Percentiles rank a stretch among this genome's conserved stretches.
Evolutionary conservation across 2,329 filamentous ascomycete species (phyloP).

Genomic region (Cladobotryum protrusum): DNA sequence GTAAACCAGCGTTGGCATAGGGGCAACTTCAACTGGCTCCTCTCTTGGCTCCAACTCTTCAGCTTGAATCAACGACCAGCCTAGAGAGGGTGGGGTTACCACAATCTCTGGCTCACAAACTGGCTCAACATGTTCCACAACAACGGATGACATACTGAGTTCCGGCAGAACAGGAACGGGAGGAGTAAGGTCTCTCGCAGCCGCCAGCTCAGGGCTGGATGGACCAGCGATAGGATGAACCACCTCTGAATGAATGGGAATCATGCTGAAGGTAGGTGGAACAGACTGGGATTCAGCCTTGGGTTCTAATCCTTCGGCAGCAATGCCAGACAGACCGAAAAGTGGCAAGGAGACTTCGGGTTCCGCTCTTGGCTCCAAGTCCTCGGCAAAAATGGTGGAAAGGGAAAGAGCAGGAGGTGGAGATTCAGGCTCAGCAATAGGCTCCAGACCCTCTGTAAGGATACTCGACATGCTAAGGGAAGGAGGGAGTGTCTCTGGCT

Average conservation of each 20-base stretch:
- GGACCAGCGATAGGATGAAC: conserved; percentile 20
- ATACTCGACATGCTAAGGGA: conserved; percentile 27
- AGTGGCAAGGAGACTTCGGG: conserved; percentile 20
- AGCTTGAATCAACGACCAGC: conserved; percentile 19
- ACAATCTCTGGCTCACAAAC: conserved; percentile 23
- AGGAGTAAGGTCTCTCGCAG: conserved; percentile 15
- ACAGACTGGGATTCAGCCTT: conserved; percentile 15
- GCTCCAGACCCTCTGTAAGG: conserved; percentile 28
- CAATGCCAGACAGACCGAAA: conserved; percentile 27
- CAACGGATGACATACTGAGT: conserved; percentile 23
- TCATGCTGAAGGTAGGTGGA: conserved; percentile 23
- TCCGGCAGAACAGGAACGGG: conserved; percentile 10
- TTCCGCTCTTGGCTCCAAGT: conserved; percentile 22
- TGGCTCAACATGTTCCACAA: conserved; percentile 25
- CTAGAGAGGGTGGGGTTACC: conserved; percentile 13
- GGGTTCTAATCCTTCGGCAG: conserved; percentile 29
- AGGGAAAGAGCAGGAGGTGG: conserved; percentile 17
- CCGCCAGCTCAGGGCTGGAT: conserved; percentile 2
- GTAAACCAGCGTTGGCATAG: conserved; percentile 23
- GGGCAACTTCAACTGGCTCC: conserved; percentile 18
- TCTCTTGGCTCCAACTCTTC: conserved; percentile 25
- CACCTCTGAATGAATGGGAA: conserved; percentile 24
- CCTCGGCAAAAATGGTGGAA: conserved; percentile 20
- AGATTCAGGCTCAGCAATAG: conserved; percentile 18
- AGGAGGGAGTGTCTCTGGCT: conserved; percentile 16